Evolutionary conservation across 164 flowering plant species (phyloP).

Genomic region (Annona cherimola): DNA sequence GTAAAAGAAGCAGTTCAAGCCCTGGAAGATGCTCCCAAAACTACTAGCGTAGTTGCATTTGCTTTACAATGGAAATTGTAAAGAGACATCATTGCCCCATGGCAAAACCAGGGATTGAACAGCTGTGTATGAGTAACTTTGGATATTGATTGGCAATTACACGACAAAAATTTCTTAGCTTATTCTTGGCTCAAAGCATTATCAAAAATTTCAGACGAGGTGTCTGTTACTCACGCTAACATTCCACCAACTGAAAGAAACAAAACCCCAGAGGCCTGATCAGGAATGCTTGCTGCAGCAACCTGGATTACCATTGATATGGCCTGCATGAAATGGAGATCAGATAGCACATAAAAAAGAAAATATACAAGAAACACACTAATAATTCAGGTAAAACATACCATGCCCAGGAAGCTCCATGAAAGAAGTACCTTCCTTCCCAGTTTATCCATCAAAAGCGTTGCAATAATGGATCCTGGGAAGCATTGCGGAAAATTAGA

Average conservation of each 20-base stretch:
- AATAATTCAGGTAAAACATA: constrained; percentile 13
- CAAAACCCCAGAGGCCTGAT: constrained; percentile 29
- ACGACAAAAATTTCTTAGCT: background rate
- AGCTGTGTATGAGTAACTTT: background rate
- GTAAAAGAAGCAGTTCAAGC: background rate
- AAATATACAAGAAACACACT: background rate
- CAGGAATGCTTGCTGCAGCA: constrained; percentile 47
- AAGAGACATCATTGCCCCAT: no score
- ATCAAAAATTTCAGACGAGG: constrained; percentile 4
- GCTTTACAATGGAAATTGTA: no score
- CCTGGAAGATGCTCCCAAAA: background rate
- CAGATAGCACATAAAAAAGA: background rate
- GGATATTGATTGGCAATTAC: background rate
- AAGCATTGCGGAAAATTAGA: constrained; percentile 4
- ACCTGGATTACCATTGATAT: constrained; percentile 75
- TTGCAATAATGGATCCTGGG: constrained; percentile 75
- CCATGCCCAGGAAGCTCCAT: constrained; percentile 94
- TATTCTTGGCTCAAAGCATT: background rate
- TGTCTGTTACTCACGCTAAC: constrained; percentile 60
- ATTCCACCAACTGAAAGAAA: constrained; percentile 87
- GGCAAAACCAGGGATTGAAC: background rate
- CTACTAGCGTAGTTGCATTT: background rate
- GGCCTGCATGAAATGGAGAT: constrained; percentile 44
- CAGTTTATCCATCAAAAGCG: constrained; percentile 84
- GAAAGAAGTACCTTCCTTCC: constrained; percentile 83